Evolutionary conservation across 192 early-diverging fungal species (phyloP), one percentile per base, ranked within the genome.

Genomic region (Coemansia sp.): DNA sequence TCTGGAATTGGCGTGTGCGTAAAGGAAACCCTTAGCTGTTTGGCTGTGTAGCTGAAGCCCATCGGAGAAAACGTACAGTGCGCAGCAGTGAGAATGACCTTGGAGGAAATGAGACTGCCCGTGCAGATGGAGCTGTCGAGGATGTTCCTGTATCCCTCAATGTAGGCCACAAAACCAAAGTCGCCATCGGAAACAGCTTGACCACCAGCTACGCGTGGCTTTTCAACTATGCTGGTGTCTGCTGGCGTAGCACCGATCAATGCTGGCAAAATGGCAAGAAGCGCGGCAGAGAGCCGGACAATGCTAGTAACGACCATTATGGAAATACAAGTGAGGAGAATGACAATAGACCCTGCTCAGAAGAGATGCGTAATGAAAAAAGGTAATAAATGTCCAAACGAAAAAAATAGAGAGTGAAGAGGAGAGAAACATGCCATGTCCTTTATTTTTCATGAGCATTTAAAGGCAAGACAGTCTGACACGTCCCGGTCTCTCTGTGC

Each of bases 21-120:
- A 41, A 81, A 75, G 1, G 56, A 46, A 7, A 81, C 61, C 13
- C 44, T n/a, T 11, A 63, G 62, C 19, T 69, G 59, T 16, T 32
- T 54, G 2, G 65, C 49, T 0, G 54, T 22, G 42, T 61, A 72
- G 4, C 20, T 25, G 22, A 54, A 54, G 22, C 51, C 51, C 1
- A 12, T 1, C 5, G 37, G 54, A 0, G 25, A 46, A 41, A 69
- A 64, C 0, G 68, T 55, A 48, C 84, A 85, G 48, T 85, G 84
- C 0, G 71, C 84, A 1, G 84, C 84, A 0, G 79, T 77, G n/a
- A 85, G 68, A 22, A 85, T 69, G n/a, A 73, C 61, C 6, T 85
- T 79, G 13, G 76, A 64, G 4, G 79, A 68, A 58, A 85, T 71
- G 25, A 85, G 65, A 6, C 70, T 70, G 7, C 76, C 74, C 0